phyloP scores from a whole-genome alignment of 2,329 filamentous ascomycete species.

The Monilinia laxa region DNA sequence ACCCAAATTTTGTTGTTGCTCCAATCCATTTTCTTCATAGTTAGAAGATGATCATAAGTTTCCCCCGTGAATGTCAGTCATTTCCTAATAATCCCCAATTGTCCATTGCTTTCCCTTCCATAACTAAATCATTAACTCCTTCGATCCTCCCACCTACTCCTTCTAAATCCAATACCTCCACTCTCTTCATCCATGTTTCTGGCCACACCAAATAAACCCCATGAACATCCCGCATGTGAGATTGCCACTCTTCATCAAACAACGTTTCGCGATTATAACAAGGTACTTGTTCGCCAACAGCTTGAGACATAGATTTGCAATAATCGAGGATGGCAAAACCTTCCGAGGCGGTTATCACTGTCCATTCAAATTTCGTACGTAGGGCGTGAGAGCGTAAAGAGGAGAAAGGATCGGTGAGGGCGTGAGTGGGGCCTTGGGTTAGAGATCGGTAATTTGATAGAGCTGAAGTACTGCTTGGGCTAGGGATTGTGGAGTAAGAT shows the following conservation, averaged over 20 bases:
- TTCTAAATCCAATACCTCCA: conserved; percentile 38
- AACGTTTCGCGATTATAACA: conserved; percentile 39
- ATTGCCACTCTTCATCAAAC: conserved; percentile 39
- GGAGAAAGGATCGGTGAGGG: conserved; percentile 31
- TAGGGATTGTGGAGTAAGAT: conserved; percentile 29
- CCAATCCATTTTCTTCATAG: neutral
- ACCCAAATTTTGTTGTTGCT: neutral
- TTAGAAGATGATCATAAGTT: neutral
- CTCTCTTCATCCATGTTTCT: conserved; percentile 38
- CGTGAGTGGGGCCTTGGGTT: neutral
- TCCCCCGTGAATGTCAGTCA: neutral
- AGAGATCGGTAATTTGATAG: conserved; percentile 8
- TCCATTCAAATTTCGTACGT: conserved; percentile 36
- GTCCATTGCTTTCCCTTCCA: conserved; percentile 27
- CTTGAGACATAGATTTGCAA: conserved; percentile 31
- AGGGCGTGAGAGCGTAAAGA: conserved; percentile 35
- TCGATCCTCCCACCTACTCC: conserved; percentile 37
- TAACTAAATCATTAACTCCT: conserved; percentile 36
- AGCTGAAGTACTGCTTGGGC: conserved; percentile 15
- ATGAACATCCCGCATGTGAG: conserved; percentile 39
- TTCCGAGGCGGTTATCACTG: conserved; percentile 34
- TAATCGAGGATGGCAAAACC: conserved; percentile 36
- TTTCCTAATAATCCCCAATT: neutral
- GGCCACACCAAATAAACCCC: conserved; percentile 38
- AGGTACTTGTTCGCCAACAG: conserved; percentile 25